Percentiles rank a stretch among this genome's conserved stretches.
phyloP scores from a whole-genome alignment of 768 basidiomycete species.

The Lactarius hatsudake region DNA sequence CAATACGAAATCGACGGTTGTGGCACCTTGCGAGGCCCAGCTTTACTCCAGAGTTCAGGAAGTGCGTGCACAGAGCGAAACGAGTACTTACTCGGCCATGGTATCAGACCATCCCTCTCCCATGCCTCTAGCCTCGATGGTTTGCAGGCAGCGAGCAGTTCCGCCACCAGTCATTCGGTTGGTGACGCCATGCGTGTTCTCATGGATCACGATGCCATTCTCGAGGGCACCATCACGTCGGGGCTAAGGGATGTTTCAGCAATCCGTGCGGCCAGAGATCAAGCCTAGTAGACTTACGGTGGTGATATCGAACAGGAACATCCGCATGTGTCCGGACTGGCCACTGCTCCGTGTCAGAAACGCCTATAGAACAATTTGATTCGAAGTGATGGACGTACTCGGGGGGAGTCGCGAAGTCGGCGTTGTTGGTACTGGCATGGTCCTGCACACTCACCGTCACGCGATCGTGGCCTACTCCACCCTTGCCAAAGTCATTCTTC shows the following conservation, averaged over 20 bases:
- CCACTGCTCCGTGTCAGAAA: slow-evolving; percentile 28
- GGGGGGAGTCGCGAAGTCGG: slow-evolving; percentile 43
- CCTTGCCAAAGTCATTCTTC: slow-evolving; percentile 50
- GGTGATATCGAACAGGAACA: slow-evolving; percentile 37
- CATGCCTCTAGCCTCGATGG: slow-evolving; percentile 61
- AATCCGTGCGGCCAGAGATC: neutral
- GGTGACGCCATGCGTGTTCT: slow-evolving; percentile 40
- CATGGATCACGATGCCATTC: slow-evolving; percentile 53
- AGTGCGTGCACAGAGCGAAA: neutral
- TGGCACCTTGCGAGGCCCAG: slow-evolving; percentile 40
- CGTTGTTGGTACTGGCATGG: slow-evolving; percentile 43
- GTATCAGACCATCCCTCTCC: slow-evolving; percentile 70
- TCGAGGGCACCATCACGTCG: slow-evolving; percentile 63
- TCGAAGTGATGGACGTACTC: slow-evolving; percentile 35
- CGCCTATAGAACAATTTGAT: neutral
- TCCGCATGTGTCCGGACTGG: slow-evolving; percentile 45
- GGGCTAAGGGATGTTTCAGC: slow-evolving; percentile 35
- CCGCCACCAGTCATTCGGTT: slow-evolving; percentile 50
- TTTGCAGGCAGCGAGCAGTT: slow-evolving; percentile 58
- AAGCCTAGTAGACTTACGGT: slow-evolving; percentile 29
- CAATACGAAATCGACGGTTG: slow-evolving; percentile 38
- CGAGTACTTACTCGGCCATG: slow-evolving; percentile 28
- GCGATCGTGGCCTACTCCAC: slow-evolving; percentile 49
- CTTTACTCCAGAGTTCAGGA: slow-evolving; percentile 22
- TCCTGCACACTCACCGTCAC: slow-evolving; percentile 54